Base-by-base conservation (phyloP, 2,329 filamentous ascomycete genomes). In the Fusarium pilosicola region DNA sequence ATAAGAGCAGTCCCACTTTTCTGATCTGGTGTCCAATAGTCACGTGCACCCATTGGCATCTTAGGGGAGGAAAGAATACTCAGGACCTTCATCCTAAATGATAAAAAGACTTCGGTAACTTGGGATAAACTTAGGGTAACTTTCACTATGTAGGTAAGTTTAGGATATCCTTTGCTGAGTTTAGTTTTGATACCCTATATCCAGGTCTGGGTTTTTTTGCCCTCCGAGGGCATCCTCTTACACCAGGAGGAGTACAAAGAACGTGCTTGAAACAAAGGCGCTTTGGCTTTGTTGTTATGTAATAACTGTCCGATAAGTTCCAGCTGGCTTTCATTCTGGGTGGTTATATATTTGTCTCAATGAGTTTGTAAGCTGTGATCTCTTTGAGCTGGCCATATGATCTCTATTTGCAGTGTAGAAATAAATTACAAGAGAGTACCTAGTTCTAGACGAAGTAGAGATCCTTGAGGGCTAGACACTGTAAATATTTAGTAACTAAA, bases 1-100 rank as follows among this genome's bases (percentile, higher is more conserved):
- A 74, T 74, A 74, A 74, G 65, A 64, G 9, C 14, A 9, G 42
- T 4, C 36, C 73, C 73, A 42, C 26, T 62, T 45, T 62, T 70
- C 32, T 28, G 34, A 36, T 36, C 15, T 17, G 38, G 41, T 41
- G 24, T 44, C 39, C 12, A 22, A 13, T 22, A 28, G 8, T 74
- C 71, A 73, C 71, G 71, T 73, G 71, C 46, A 46, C 10, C 17
- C 45, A 18, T 36, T 18, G 6, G 6, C 34, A 30, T 44, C n/a
- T 10, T 48, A 34, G 32, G 13, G 5, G 32, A 32, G 32, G 32
- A 34, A 34, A 34, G 32, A 34, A 34, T 34, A 34, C 32, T 34
- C 32, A 34, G 32, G 32, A 34, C 13, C 32, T 8, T 34, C 14
- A 34, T 34, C 32, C 32, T 34, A 34, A 34, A 34, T 34, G 32